These are phyloP conservation scores for Suhomyces bolitotheri DNA, from an alignment of 1,139 yeast genomes.

Conservation along the genomic window DNA sequence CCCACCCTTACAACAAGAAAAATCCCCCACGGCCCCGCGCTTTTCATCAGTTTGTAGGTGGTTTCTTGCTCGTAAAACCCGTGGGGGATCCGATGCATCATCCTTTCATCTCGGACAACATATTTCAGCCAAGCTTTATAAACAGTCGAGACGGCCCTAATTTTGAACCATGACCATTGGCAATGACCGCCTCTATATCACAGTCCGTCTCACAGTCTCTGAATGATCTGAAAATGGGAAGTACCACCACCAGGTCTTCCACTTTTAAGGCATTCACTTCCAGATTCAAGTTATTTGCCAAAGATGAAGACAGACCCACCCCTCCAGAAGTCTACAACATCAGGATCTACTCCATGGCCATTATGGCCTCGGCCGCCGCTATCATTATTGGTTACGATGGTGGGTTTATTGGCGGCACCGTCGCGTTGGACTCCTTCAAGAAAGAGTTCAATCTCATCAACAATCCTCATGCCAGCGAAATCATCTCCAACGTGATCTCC, in stretches of 20 bases:
- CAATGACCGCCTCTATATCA: slow-evolving; percentile 1
- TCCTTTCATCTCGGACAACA: background rate
- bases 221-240: slow-evolving; percentile 1
- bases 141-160: slow-evolving; percentile 1
- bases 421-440: slow-evolving; percentile 38
- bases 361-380: slow-evolving; percentile 44
- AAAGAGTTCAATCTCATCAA: slow-evolving; percentile 36
- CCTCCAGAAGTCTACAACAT: slow-evolving; percentile 42
- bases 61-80: background rate
- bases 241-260: background rate
- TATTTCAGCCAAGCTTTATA: slow-evolving; percentile 4
- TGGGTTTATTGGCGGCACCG: slow-evolving; percentile 47
- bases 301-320: slow-evolving; percentile 41
- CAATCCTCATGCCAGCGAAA: slow-evolving; percentile 23
- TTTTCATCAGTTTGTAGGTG: no score
- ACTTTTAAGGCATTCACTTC: background rate
- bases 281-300: slow-evolving; percentile 25
- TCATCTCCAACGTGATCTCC: slow-evolving; percentile 41
- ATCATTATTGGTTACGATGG: slow-evolving; percentile 45
- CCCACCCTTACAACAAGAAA: no score
- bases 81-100: background rate
- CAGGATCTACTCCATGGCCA: slow-evolving; percentile 37
- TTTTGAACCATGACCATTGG: background rate
- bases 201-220: slow-evolving; percentile 1
- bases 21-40: no score